These are phyloP conservation scores for Brachypodium distachyon DNA, from an alignment of 202 grass and related monocot species.

Conservation along the genomic window DNA sequence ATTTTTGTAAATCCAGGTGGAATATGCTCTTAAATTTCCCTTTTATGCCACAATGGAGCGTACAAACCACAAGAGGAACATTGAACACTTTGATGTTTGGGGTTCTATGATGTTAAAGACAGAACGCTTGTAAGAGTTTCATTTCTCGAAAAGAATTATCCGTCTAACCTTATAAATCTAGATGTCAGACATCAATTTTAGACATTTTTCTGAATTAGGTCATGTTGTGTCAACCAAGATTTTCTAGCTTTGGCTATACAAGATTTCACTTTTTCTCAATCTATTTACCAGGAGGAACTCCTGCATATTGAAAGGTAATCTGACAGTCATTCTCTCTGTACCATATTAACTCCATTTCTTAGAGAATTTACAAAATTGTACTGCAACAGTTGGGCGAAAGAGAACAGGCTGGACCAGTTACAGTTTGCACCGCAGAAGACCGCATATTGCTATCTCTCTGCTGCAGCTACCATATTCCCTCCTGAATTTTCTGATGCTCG, in stretches of 20 bases:
- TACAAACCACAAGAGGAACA: slow-evolving; percentile 59
- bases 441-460: slow-evolving; percentile 55
- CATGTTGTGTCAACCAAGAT: slow-evolving; percentile 16
- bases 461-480: slow-evolving; percentile 43
- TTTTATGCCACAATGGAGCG: slow-evolving; percentile 60
- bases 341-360: background rate
- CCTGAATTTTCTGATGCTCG: slow-evolving; percentile 50
- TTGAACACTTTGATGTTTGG: slow-evolving; percentile 46
- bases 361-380: background rate
- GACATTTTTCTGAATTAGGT: slow-evolving; percentile 29
- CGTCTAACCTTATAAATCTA: background rate
- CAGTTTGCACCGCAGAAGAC: slow-evolving; percentile 63
- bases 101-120: slow-evolving; percentile 37
- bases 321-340: background rate
- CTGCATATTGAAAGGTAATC: slow-evolving; percentile 47
- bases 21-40: slow-evolving; percentile 54
- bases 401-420: slow-evolving; percentile 45
- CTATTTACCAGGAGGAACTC: slow-evolving; percentile 52
- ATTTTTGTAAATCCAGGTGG: slow-evolving; percentile 37
- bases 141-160: background rate
- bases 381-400: slow-evolving; percentile 63
- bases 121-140: slow-evolving; percentile 31
- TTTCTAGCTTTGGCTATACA: slow-evolving; percentile 33
- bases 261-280: slow-evolving; percentile 49
- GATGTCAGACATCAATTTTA: background rate